These are phyloP conservation scores for Pezizomycotina sp. DNA, from an alignment of 2,329 filamentous ascomycete genomes.

Conservation along the genomic window DNA sequence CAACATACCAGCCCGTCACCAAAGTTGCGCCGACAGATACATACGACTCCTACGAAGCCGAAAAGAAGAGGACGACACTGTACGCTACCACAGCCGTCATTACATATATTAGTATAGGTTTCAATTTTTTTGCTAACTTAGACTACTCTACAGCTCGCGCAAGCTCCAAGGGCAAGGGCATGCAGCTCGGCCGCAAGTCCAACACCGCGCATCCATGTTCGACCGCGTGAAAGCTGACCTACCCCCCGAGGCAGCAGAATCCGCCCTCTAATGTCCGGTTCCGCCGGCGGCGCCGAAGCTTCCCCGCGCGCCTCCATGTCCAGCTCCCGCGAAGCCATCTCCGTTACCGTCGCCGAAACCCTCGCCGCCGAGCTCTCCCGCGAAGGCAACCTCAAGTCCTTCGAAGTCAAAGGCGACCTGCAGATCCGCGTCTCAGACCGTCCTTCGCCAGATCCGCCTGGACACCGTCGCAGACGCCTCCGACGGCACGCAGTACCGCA, in stretches of 20 bases:
- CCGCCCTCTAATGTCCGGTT: conserved; percentile 46
- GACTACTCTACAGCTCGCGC: conserved; percentile 37
- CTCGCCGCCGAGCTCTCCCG: conserved; percentile 77
- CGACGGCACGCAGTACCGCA: conserved; percentile 54
- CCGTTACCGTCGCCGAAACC: conserved; percentile 74
- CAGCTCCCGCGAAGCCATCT: conserved; percentile 66
- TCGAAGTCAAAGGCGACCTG: conserved; percentile 81
- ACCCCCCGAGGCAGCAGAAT: conserved; percentile 67
- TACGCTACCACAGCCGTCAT: conserved; percentile 31
- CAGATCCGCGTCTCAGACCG: conserved; percentile 79
- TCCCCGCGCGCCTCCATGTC: conserved; percentile 46
- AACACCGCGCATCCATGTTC: conserved; percentile 95
- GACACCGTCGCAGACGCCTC: conserved; percentile 53
- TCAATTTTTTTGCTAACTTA: conserved; percentile 23
- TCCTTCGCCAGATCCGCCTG: conserved; percentile 78
- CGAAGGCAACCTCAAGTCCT: conserved; percentile 70
- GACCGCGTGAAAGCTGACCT: conserved; percentile 86
- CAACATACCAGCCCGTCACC: conserved; percentile 68
- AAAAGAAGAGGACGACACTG: conserved; percentile 90
- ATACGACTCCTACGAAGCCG: conserved; percentile 87
- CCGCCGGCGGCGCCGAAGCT: conserved; percentile 34
- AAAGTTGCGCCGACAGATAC: conserved; percentile 51
- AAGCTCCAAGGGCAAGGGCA: conserved; percentile 85
- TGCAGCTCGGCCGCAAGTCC: conserved; percentile 98
- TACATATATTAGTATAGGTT: background rate